phyloP scores from a whole-genome alignment of 176 grass and related monocot genomes.

The Avena atlantica region DNA sequence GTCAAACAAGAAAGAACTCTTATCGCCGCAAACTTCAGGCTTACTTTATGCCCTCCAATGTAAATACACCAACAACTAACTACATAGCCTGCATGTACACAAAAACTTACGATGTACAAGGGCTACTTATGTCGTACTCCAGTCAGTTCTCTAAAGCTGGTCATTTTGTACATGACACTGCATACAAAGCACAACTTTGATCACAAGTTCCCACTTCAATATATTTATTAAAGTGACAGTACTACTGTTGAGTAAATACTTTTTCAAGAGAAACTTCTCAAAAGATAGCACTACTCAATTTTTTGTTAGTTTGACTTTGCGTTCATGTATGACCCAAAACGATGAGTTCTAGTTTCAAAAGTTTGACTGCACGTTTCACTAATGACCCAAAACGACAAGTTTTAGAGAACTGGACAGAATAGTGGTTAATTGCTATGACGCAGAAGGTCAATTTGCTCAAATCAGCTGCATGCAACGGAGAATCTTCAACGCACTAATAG shows the following conservation, averaged over 20 bases:
- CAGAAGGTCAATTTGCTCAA: neutral
- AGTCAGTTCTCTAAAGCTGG: neutral
- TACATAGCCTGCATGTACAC: neutral
- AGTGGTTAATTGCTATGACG: neutral
- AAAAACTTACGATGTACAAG: slow-evolving; percentile 14
- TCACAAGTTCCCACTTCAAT: neutral
- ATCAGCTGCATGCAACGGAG: neutral
- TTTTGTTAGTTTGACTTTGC: neutral
- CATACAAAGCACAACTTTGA: neutral
- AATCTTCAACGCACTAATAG: neutral
- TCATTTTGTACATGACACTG: neutral
- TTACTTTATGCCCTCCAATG: neutral
- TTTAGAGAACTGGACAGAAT: neutral
- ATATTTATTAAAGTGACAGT: neutral
- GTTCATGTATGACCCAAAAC: neutral
- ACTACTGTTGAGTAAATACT: too few species aligned
- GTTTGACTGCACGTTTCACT: neutral
- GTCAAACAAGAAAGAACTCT: neutral
- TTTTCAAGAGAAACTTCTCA: neutral
- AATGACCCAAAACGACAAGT: neutral
- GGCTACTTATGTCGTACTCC: neutral
- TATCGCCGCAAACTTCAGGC: neutral
- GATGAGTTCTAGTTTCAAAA: neutral
- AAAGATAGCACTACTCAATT: neutral
- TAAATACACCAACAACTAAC: neutral